Conservation (phyloP, 176 grass and related monocot species). For the Hyparrhenia diplandra region DNA sequence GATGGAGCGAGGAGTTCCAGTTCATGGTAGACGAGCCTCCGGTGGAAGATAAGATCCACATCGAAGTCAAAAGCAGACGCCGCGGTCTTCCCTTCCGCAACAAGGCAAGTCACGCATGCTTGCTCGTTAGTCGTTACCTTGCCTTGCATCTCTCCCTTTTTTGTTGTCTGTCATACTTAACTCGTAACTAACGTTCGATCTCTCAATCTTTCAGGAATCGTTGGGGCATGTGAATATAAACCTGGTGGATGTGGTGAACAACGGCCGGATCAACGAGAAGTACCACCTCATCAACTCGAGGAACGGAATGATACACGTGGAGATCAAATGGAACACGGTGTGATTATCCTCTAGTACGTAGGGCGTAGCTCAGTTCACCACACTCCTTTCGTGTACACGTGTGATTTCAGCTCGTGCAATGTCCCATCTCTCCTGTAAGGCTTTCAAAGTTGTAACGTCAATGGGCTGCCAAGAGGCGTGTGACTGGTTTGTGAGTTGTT, state of each 20-base stretch:
- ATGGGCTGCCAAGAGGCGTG: not conserved
- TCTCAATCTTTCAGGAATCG: constrained; percentile 49
- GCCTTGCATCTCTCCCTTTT: not conserved
- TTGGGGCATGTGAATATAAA: constrained; percentile 73
- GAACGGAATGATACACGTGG: constrained; percentile 62
- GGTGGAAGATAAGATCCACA: constrained; percentile 53
- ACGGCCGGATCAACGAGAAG: constrained; percentile 72
- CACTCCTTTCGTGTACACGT: not conserved
- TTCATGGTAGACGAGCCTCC: constrained; percentile 77
- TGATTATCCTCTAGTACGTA: not conserved
- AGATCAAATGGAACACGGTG: constrained; percentile 70
- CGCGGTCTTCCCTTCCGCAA: constrained; percentile 28
- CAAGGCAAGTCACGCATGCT: constrained; percentile 24
- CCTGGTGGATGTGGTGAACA: constrained; percentile 74
- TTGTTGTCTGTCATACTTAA: not conserved
- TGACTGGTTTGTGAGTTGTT: not conserved
- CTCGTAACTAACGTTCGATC: not conserved
- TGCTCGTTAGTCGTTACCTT: too few species aligned
- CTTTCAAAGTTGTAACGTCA: not conserved
- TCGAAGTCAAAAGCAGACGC: constrained; percentile 62
- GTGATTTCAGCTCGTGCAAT: not conserved
- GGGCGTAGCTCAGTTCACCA: not conserved
- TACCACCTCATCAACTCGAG: constrained; percentile 90
- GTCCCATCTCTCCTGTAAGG: not conserved
- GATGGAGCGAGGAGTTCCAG: constrained; percentile 90